phyloP scores from a whole-genome alignment of 352 stramenopile genomes.

The Bremia lactucae region DNA sequence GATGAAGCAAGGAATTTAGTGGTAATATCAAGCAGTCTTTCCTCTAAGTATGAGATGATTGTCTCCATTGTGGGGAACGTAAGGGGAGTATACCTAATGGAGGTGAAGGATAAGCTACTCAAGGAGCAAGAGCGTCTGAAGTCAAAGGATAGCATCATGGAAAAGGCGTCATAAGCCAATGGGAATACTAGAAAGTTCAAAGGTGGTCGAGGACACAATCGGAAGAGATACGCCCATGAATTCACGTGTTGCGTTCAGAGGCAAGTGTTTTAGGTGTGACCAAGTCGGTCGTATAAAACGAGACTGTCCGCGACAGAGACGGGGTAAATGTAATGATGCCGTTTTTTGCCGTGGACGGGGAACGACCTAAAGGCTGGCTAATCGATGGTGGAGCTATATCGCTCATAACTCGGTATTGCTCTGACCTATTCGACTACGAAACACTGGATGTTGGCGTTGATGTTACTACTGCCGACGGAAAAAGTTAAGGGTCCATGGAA shows the following conservation, averaged over 20 bases:
- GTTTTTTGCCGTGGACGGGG: background rate
- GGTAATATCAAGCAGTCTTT: conserved; percentile 17
- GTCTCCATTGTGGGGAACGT: conserved; percentile 9
- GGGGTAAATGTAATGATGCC: background rate
- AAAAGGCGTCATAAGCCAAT: background rate
- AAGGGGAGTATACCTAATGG: conserved; percentile 1
- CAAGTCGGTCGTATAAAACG: background rate
- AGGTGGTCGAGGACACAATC: background rate
- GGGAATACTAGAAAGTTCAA: conserved; percentile 5
- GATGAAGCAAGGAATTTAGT: conserved; percentile 17
- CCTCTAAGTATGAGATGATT: conserved; percentile 13
- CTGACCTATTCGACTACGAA: conserved; percentile 4
- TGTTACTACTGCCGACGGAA: conserved; percentile 1
- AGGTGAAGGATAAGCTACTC: conserved; percentile 16
- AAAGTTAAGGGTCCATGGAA: conserved; percentile 3
- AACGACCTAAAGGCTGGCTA: conserved; percentile 1
- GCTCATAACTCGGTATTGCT: conserved; percentile 2
- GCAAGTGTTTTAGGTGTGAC: background rate
- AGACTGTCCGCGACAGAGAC: background rate
- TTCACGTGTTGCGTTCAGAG: background rate
- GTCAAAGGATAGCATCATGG: conserved; percentile 4
- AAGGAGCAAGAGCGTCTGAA: conserved; percentile 11
- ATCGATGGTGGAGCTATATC: conserved; percentile 9
- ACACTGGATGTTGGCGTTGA: background rate
- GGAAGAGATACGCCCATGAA: background rate